Evolutionary conservation across 192 early-diverging fungal genomes (phyloP), one percentile per base, ranked within the genome.

Genomic region (Dimargaris xerosporica): DNA sequence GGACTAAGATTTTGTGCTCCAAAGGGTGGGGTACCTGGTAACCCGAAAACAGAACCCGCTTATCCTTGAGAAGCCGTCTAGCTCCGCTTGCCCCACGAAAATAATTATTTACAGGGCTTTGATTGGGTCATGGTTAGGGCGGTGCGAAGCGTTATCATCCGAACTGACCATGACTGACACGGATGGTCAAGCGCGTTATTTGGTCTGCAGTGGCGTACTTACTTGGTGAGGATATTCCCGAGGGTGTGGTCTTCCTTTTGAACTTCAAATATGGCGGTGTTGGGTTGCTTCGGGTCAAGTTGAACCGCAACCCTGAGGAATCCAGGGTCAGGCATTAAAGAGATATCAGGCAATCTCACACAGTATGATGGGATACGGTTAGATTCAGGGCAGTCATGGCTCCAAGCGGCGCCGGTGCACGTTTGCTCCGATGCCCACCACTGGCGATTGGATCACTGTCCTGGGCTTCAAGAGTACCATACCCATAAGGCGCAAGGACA

Each of bases 171-270:
- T n/a, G n/a, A n/a, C n/a, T n/a, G n/a, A n/a, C n/a, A n/a, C n/a
- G n/a, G n/a, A n/a, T n/a, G n/a, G n/a, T n/a, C n/a, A n/a, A n/a
- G n/a, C n/a, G n/a, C n/a, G n/a, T n/a, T n/a, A n/a, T n/a, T n/a
- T n/a, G n/a, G 44, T 42, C 11, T 46, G 2, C 28, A 30, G 1
- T 13, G 5, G 1, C 23, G 17, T 4, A 66, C 74, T 75, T 81
- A 94, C 91, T 82, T 85, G 72, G 93, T 71, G n/a, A 99, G 79
- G 65, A 94, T 80, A 69, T 96, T 98, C 25, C 86, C 96, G 3
- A 99, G 72, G 19, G 94, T 99, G 68, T 99, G 96, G 75, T 99
- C 96, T 70, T 99, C 96, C 68, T 86, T 86, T 47, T 91, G 80
- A 46, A 99, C 83, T 47, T 80, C 84, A 71, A 98, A 93, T 16